A percentile compares a stretch with the other conserved stretches of the same genome.
These are phyloP conservation scores for Cubamyces sp. DNA, from an alignment of 768 basidiomycete genomes.

Conservation along the genomic window DNA sequence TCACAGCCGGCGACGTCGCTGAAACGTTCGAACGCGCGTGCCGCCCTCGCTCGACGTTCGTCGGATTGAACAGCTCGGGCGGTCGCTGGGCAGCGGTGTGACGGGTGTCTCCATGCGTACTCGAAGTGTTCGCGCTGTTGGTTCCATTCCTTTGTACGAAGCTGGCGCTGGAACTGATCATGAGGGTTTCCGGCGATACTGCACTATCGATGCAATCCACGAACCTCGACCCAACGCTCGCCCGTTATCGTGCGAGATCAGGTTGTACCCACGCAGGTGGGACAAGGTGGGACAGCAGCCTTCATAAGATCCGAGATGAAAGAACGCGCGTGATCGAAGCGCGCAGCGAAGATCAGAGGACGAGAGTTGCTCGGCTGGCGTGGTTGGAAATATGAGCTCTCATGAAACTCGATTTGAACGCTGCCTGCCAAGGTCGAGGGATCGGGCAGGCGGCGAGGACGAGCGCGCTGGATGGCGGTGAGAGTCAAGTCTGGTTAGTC, in stretches of 20 bases:
- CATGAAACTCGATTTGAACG: not conserved
- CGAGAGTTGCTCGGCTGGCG: slow-evolving; percentile 11
- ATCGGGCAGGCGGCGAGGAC: not conserved
- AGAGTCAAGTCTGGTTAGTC: not conserved
- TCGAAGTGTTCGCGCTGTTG: not conserved
- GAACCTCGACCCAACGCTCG: slow-evolving; percentile 13
- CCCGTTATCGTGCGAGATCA: slow-evolving; percentile 16
- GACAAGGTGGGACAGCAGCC: slow-evolving; percentile 20
- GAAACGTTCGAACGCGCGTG: slow-evolving; percentile 10
- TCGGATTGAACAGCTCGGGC: not conserved
- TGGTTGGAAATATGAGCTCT: not conserved
- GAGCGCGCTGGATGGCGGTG: not conserved
- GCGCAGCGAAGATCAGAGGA: slow-evolving; percentile 16
- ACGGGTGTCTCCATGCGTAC: not conserved
- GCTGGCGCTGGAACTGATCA: slow-evolving; percentile 3
- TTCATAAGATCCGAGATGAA: slow-evolving; percentile 27
- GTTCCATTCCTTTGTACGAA: slow-evolving; percentile 14
- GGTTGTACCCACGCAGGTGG: slow-evolving; percentile 17
- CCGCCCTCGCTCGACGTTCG: not conserved
- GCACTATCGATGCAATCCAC: slow-evolving; percentile 15
- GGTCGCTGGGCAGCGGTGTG: not conserved
- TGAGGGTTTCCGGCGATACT: slow-evolving; percentile 6
- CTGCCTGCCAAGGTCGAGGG: not conserved
- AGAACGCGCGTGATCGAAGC: slow-evolving; percentile 15
- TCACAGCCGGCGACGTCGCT: slow-evolving; percentile 17